Conservation (phyloP, 768 basidiomycete genomes). For the Agaricus sinodeliciosus region DNA sequence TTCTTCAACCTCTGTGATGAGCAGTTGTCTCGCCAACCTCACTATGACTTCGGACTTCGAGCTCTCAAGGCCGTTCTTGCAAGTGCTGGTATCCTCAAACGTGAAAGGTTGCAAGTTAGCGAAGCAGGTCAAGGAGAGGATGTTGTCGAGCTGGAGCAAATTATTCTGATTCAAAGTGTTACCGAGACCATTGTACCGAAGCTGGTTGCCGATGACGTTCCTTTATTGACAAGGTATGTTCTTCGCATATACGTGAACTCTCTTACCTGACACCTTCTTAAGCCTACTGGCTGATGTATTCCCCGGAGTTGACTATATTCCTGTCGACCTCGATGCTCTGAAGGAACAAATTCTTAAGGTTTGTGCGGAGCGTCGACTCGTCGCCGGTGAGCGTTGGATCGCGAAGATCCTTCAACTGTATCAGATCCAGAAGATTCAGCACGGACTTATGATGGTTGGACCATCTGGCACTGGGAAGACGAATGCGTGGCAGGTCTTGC, state of each 20-base stretch:
- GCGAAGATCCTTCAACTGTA: constrained; percentile 96
- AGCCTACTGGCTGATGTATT: constrained; percentile 96
- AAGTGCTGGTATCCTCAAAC: constrained; percentile 96
- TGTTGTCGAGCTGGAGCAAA: constrained; percentile 65
- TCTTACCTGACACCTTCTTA: constrained; percentile 7
- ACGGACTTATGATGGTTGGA: constrained; percentile 99
- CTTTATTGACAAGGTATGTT: constrained; percentile 80
- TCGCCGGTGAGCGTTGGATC: constrained; percentile 85
- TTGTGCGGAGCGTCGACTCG: constrained; percentile 80
- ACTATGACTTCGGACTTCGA: constrained; percentile 98
- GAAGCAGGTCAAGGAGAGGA: constrained; percentile 33
- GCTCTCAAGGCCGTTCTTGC: constrained; percentile 95
- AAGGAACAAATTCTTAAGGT: constrained; percentile 83
- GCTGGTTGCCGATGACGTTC: constrained; percentile 94
- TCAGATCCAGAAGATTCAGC: constrained; percentile 99
- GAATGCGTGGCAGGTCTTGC: constrained; percentile 92
- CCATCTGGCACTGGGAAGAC: constrained; percentile 96
- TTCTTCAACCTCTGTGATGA: constrained; percentile 99
- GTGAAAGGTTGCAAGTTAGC: constrained; percentile 65
- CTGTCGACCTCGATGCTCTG: constrained; percentile 82
- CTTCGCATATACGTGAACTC: not conserved
- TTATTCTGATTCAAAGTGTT: constrained; percentile 96
- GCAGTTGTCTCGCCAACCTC: constrained; percentile 93
- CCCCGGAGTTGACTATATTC: constrained; percentile 88
- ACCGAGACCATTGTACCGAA: constrained; percentile 99